Conservation (phyloP, 2,329 filamentous ascomycete species). For the Ophiocordyceps camponoti-leonardi region DNA sequence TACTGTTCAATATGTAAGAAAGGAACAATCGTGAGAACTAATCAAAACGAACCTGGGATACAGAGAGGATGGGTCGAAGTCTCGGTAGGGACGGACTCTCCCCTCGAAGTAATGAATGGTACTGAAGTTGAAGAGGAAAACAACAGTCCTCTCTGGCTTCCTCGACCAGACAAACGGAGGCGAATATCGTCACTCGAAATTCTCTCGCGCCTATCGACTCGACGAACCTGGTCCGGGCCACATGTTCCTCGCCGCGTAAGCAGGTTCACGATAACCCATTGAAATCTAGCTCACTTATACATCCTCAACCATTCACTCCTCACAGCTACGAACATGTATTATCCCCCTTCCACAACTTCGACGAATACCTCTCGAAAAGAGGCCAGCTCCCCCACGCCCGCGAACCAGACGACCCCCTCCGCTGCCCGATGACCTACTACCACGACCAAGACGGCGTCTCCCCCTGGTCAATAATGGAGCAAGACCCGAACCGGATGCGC, state of each 20-base stretch:
- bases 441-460: neutral
- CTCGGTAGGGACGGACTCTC: slow-evolving; percentile 8
- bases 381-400: too few relatives aligned
- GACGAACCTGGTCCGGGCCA: slow-evolving; percentile 11
- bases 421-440: neutral
- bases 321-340: neutral
- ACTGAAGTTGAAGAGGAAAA: neutral
- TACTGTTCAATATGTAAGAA: too few relatives aligned
- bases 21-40: too few relatives aligned
- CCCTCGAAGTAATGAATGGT: too few relatives aligned
- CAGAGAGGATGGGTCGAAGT: slow-evolving; percentile 12
- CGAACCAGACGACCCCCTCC: neutral
- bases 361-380: neutral
- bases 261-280: neutral
- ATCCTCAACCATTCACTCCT: too few relatives aligned
- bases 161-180: slow-evolving; percentile 8
- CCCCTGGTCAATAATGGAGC: neutral
- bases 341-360: neutral
- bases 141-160: slow-evolving; percentile 14
- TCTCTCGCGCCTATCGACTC: slow-evolving; percentile 9
- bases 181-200: neutral
- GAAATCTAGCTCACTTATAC: neutral
- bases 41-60: neutral
- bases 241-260: slow-evolving; percentile 2
- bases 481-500: neutral